Conservation (phyloP, 257 asterid species). For the Dorcoceras hygrometricum region DNA sequence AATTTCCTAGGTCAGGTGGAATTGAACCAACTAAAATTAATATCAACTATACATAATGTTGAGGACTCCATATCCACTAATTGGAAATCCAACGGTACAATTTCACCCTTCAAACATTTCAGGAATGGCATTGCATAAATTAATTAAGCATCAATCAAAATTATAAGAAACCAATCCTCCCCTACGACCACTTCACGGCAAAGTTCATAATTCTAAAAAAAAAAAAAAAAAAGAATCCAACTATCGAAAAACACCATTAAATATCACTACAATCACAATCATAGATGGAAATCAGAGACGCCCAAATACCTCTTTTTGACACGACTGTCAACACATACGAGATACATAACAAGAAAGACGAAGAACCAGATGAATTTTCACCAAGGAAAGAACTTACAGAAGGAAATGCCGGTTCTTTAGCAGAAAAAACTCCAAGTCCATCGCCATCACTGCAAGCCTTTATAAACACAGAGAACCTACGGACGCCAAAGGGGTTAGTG, state of each 20-base stretch:
- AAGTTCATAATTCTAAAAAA: not conserved
- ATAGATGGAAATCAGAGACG: not conserved
- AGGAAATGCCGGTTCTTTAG: slow-evolving; percentile 39
- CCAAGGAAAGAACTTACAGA: slow-evolving; percentile 40
- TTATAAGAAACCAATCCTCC: not conserved
- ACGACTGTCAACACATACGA: not conserved
- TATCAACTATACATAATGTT: too few relatives aligned
- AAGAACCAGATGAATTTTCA: slow-evolving; percentile 9
- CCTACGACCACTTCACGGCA: not conserved
- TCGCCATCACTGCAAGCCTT: slow-evolving; percentile 54
- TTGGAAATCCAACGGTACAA: not conserved
- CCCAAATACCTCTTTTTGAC: not conserved
- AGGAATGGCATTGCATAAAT: not conserved
- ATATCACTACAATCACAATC: not conserved
- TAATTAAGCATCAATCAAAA: not conserved
- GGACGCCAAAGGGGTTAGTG: slow-evolving; percentile 28
- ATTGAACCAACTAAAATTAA: too few relatives aligned
- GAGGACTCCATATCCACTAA: too few relatives aligned
- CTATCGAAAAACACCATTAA: not conserved
- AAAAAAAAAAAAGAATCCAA: not conserved
- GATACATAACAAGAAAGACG: slow-evolving; percentile 6
- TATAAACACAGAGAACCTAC: slow-evolving; percentile 25
- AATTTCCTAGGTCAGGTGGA: too few relatives aligned
- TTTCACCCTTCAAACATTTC: not conserved
- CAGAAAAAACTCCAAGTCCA: slow-evolving; percentile 37